Conservation (phyloP, 306 rosid genomes). For the Malus domestica region ASM211411v1 NC_041799.1:10229001-10229500, state of each 20-base stretch:
- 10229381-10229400: background rate
- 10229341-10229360: too few species aligned
- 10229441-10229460: background rate
- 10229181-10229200: slow-evolving; percentile 5
- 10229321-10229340: background rate
- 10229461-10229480: background rate
- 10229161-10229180: slow-evolving; percentile 60
- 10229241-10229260: background rate
- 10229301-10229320: too few species aligned
- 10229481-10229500: background rate
- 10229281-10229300: too few species aligned
- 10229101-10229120: background rate
- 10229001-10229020: background rate
- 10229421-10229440: background rate
- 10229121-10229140: background rate
- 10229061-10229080: background rate
- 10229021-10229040: background rate
- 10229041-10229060: background rate
- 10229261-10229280: background rate
- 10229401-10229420: background rate
- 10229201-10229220: background rate
- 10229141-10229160: slow-evolving; percentile 50
- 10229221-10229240: background rate
- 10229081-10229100: background rate
- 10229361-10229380: background rate